Conservation (phyloP, 2,329 filamentous ascomycete species). For the Ascochyta viciae-villosae region DNA sequence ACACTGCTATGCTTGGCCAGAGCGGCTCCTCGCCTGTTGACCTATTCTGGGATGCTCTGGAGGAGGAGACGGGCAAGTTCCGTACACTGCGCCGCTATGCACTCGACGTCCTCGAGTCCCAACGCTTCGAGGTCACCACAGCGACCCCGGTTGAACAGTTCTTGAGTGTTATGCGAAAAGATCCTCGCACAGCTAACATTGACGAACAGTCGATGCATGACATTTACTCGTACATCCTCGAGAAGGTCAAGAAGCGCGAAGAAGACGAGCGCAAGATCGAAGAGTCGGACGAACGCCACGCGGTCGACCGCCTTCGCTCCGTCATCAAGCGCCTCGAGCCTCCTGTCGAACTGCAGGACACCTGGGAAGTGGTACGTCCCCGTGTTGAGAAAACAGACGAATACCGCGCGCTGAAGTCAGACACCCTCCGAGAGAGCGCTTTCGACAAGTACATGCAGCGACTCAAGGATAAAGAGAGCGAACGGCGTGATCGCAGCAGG, state of each 20-base stretch:
- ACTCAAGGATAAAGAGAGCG: slow-evolving; percentile 84
- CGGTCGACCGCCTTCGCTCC: slow-evolving; percentile 82
- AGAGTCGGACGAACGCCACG: slow-evolving; percentile 85
- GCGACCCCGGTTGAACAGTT: slow-evolving; percentile 92
- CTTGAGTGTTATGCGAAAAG: slow-evolving; percentile 78
- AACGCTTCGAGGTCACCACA: slow-evolving; percentile 86
- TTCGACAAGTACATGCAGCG: slow-evolving; percentile 94
- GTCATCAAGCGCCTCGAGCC: slow-evolving; percentile 91
- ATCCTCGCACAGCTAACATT: slow-evolving; percentile 88
- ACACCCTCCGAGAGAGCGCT: slow-evolving; percentile 80
- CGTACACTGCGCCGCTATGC: slow-evolving; percentile 83
- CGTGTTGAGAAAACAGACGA: slow-evolving; percentile 83
- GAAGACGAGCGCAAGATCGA: slow-evolving; percentile 84
- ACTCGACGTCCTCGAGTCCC: slow-evolving; percentile 89
- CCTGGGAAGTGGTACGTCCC: slow-evolving; percentile 85
- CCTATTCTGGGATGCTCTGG: slow-evolving; percentile 93
- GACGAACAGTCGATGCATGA: slow-evolving; percentile 78
- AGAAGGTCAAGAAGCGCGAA: slow-evolving; percentile 80
- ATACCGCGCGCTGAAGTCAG: slow-evolving; percentile 80
- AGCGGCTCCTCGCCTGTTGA: slow-evolving; percentile 85
- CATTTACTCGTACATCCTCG: slow-evolving; percentile 86
- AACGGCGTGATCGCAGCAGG: slow-evolving; percentile 57
- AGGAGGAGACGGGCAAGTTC: slow-evolving; percentile 90
- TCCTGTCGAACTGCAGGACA: slow-evolving; percentile 77
- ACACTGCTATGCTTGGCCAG: slow-evolving; percentile 82